Evolutionary conservation across 1,284 basidiomycete species (phyloP), one percentile per base, ranked within the genome.

Genomic region (Fomitopsis palustris): DNA sequence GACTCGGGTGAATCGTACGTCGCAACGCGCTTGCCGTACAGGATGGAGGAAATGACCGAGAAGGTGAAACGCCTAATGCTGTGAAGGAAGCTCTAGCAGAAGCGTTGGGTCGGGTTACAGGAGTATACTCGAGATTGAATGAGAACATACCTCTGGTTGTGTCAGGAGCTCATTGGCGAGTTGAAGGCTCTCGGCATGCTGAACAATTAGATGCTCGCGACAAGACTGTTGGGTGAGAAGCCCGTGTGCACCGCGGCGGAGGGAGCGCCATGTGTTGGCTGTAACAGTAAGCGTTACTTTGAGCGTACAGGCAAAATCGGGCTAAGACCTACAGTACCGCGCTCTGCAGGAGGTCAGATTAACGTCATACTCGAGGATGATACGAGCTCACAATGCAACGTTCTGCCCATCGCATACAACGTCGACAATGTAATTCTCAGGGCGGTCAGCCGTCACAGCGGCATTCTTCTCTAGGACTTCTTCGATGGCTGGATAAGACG

Each of bases 141-240:
- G 53, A 51, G 19, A 7, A 52, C 64, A 23, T 62, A 75, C 74
- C 42, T 73, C 64, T 7, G 74, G 74, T 27, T 66, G 61, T 8
- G 66, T 64, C 45, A 74, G 54, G 5, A 72, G 29, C 45, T 75
- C 73, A 51, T 70, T 65, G 66, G 75, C 62, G 10, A 76, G 64
- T 55, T 77, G 76, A 4, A 64, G 62, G 12, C 70, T 61, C 62
- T 77, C 76, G 1, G 72, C 72, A 3, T 61, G 60, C 59, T 72
- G 69, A 21, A 70, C 69, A 17, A 65, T 65, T 19, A 68, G 58
- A 61, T 72, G 68, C 38, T 60, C 56, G n/a, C 57, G 60, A 33
- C 61, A 66, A 21, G 67, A 65, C 54, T 72, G 62, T 31, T 57
- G 62, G 27, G 62, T 72, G 52, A 77, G 61, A 17, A 76, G 64